phyloP scores from a whole-genome alignment of 2,329 filamentous ascomycete species.

The Zasmidium citrigriseum region DNA sequence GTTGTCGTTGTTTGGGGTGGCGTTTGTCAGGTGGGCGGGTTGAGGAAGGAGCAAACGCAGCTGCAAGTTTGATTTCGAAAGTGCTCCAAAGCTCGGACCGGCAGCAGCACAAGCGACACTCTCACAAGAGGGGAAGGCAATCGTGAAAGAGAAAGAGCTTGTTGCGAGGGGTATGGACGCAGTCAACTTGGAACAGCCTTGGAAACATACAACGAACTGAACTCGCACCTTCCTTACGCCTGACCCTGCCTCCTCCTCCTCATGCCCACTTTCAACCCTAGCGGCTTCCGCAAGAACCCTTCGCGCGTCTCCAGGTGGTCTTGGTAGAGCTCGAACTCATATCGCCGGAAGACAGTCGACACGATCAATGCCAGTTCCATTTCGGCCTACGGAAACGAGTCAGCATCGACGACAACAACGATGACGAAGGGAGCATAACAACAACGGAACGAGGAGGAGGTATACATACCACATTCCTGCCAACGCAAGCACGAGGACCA shows the following conservation, averaged over 20 bases:
- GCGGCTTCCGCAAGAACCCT: constrained; percentile 38
- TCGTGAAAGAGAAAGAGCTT: neutral
- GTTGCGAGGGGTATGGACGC: neutral
- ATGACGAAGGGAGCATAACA: no score
- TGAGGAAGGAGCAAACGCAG: neutral
- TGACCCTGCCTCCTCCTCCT: constrained; percentile 19
- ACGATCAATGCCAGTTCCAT: constrained; percentile 45
- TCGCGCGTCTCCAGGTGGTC: constrained; percentile 36
- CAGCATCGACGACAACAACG: constrained; percentile 1
- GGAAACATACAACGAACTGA: neutral
- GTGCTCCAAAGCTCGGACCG: neutral
- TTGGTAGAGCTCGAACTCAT: constrained; percentile 39
- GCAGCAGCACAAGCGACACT: neutral
- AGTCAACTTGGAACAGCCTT: neutral
- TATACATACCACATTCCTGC: constrained; percentile 39
- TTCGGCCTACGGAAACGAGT: constrained; percentile 32
- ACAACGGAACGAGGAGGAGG: neutral
- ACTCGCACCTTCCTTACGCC: constrained; percentile 2
- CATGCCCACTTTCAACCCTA: constrained; percentile 32
- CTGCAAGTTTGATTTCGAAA: neutral
- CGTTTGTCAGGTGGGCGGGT: neutral
- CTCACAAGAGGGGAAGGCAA: neutral
- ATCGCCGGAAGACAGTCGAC: constrained; percentile 37
- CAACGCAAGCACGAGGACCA: constrained; percentile 45
- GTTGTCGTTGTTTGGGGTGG: neutral